These are phyloP conservation scores for Arthroderma uncinatum DNA, from an alignment of 2,329 filamentous ascomycete genomes.

Conservation along the genomic window DNA sequence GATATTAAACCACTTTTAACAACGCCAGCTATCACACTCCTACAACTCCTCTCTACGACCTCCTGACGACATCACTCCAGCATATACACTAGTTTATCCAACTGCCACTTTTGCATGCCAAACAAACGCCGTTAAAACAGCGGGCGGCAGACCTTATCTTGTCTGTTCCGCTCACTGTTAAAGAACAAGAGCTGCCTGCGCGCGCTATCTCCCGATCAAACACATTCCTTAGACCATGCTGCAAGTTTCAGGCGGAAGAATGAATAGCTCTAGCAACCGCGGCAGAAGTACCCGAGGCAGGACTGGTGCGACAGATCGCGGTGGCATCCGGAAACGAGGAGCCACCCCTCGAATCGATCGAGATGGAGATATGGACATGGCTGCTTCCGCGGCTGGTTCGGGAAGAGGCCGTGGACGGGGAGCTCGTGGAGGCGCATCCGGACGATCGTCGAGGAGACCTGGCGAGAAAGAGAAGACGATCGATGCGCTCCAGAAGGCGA, in stretches of 20 bases:
- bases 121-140: background rate
- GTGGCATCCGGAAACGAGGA: constrained; percentile 43
- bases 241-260: constrained; percentile 13
- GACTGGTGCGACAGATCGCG: constrained; percentile 27
- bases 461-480: constrained; percentile 21
- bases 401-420: constrained; percentile 26
- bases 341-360: constrained; percentile 40
- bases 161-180: constrained; percentile 3
- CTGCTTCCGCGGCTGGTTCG: constrained; percentile 29
- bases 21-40: background rate
- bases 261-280: constrained; percentile 24
- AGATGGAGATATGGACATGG: constrained; percentile 54
- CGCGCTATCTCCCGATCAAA: background rate
- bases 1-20: background rate
- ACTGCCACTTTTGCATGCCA: background rate
- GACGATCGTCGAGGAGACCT: constrained; percentile 16
- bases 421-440: constrained; percentile 24
- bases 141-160: constrained; percentile 6
- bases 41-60: background rate
- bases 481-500: constrained; percentile 29
- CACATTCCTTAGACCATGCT: constrained; percentile 9
- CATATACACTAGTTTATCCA: background rate
- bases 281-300: constrained; percentile 21
- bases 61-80: background rate
- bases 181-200: background rate